Percentiles rank a stretch among this genome's conserved stretches.
These are phyloP conservation scores for Ceriops decandra DNA, from an alignment of 345 rosid species.

Conservation along the genomic window DNA sequence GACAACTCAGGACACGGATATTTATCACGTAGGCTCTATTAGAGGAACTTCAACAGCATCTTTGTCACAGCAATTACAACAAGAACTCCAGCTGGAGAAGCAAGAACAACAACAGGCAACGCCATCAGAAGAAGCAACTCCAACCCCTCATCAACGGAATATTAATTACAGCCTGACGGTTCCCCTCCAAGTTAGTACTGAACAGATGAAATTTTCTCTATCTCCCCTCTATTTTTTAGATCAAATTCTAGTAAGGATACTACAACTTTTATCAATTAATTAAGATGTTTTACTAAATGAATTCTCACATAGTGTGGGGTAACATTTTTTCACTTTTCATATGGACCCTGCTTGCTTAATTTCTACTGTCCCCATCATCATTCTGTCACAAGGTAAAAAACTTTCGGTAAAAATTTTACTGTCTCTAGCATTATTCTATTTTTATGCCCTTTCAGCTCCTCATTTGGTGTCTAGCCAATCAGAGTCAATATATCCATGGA, in stretches of 20 bases:
- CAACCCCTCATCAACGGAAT: conserved; percentile 25
- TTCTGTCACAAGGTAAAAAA: not conserved
- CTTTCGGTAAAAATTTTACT: too few species aligned
- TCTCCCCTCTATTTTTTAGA: not conserved
- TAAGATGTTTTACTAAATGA: too few species aligned
- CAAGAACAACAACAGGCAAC: conserved; percentile 16
- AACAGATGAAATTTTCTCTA: conserved; percentile 38
- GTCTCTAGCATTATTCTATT: not conserved
- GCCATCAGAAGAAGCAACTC: not conserved
- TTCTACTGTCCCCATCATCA: not conserved
- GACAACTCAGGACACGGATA: conserved; percentile 28
- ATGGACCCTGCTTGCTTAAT: not conserved
- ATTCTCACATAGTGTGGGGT: too few species aligned
- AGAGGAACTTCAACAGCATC: conserved; percentile 14
- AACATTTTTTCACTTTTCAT: not conserved
- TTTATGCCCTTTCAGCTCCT: too few species aligned
- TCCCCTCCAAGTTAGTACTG: conserved; percentile 40
- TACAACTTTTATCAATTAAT: too few species aligned
- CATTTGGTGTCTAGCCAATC: too few species aligned
- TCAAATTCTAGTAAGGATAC: not conserved
- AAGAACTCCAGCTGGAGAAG: conserved; percentile 33
- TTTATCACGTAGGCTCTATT: conserved; percentile 24
- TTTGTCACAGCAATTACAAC: conserved; percentile 44
- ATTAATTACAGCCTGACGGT: conserved; percentile 37
- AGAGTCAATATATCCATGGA: too few species aligned